A percentile compares a stretch with the other conserved stretches of the same genome.
These are phyloP conservation scores for Xylaria sp. DNA, from an alignment of 2,329 filamentous ascomycete genomes.

Conservation along the genomic window DNA sequence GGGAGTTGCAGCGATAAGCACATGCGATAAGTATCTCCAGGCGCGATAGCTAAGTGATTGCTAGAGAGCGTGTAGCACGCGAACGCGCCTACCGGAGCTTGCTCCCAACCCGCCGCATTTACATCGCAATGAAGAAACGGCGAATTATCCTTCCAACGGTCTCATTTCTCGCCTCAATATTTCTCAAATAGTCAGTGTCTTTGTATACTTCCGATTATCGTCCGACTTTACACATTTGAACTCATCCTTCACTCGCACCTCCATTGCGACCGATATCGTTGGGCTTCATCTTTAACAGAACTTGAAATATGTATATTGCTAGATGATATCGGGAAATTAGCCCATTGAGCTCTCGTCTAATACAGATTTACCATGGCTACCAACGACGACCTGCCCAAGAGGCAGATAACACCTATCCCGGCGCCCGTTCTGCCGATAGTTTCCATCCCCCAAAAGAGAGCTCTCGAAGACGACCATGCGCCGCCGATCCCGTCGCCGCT, in stretches of 20 bases:
- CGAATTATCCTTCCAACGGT: not conserved
- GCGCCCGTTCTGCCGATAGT: constrained; percentile 52
- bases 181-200: not conserved
- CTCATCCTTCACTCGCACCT: not conserved
- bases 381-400: constrained; percentile 45
- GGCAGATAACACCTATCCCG: constrained; percentile 49
- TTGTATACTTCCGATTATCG: not conserved
- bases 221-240: not conserved
- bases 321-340: constrained; percentile 9
- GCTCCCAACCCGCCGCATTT: not conserved
- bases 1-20: not conserved
- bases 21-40: not conserved
- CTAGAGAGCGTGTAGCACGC: not conserved
- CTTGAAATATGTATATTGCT: constrained; percentile 20
- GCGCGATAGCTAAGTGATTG: not conserved
- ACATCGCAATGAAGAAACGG: not conserved
- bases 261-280: not conserved
- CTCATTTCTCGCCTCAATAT: not conserved
- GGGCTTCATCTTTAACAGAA: not conserved
- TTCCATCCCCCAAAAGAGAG: constrained; percentile 72
- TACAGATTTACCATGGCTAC: constrained; percentile 46
- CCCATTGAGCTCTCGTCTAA: not conserved
- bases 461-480: constrained; percentile 75
- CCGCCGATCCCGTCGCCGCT: constrained; percentile 79
- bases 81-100: constrained; percentile 6